Evolutionary conservation across 345 rosid genomes (phyloP), one percentile per base, ranked within the genome.

Genomic region (Salix viminalis): DNA sequence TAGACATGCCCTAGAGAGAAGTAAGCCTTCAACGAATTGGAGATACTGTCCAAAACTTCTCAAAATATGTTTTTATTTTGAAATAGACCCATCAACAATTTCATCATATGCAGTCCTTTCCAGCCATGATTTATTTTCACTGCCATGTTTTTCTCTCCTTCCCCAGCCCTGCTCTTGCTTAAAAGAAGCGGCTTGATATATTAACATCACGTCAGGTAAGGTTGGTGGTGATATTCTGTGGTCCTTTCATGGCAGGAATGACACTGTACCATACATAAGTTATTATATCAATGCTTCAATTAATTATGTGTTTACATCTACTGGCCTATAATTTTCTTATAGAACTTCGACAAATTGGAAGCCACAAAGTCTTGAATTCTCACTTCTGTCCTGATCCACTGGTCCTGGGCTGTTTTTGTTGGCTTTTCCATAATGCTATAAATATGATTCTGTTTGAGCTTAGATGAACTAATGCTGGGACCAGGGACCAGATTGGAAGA

Each of bases 1-100:
- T 28, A 68, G 36, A 28, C 73, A 80, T 76, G 80, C 79, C 74
- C 18, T 56, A 54, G 11, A 65, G 69, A 81, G 76, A 85, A 86
- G 88, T 74, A 85, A 88, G 70, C 77, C 79, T 70, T 62, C 79
- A 88, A 87, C 82, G 79, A 72, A 84, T 73, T 72, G 50, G 48
- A 72, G 79, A 79, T 84, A 54, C 73, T 78, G 86, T 84, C 83
- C 67, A 80, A 68, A 74, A 39, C 70, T 82, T 68, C 82, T 77
- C 44, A 46, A 81, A 79, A 78, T 79, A 65, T 37, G 42, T 65
- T 18, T 44, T 32, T 26, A 1, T 76, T 54, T 8, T 77, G 85
- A 81, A 65, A 70, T 46, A 65, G 87, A 88, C 87, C 69, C 42
- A 26, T 78, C 75, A 88, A 82, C 87, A 71, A 75, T 80, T 64